phyloP scores from a whole-genome alignment of 2,329 filamentous ascomycete genomes.

The Pleoardoris graminearum region DNA sequence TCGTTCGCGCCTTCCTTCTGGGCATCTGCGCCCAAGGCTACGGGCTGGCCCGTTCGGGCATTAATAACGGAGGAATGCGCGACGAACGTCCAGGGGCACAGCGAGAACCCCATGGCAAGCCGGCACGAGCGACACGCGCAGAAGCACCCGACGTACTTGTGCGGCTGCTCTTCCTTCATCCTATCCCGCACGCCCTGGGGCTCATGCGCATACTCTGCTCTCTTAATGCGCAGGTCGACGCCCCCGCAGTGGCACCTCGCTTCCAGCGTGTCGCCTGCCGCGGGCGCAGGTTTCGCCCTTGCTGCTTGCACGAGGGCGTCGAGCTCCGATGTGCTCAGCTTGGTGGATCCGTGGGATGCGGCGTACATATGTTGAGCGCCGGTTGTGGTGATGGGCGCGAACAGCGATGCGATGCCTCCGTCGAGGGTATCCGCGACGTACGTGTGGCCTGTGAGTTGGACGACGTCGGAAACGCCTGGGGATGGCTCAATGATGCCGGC shows the following conservation, averaged over 20 bases:
- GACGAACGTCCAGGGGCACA: not conserved
- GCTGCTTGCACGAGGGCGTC: not conserved
- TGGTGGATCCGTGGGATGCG: not conserved
- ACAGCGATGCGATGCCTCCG: not conserved
- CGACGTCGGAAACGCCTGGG: not conserved
- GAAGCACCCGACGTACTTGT: slow-evolving; percentile 3
- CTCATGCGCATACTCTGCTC: not conserved
- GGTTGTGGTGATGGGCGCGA: not conserved
- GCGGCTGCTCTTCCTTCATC: not conserved
- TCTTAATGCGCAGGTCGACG: not conserved
- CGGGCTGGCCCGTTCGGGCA: not conserved
- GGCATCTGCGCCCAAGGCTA: not conserved
- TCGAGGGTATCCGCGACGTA: not conserved
- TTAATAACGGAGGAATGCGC: not conserved
- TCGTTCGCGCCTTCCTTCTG: not conserved
- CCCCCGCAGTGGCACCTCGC: slow-evolving; percentile 1
- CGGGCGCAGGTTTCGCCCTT: not conserved
- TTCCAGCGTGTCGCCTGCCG: not conserved
- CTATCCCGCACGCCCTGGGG: not conserved
- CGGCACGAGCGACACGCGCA: slow-evolving; percentile 2
- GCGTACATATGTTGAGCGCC: not conserved
- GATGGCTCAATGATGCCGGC: not conserved
- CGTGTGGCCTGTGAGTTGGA: not conserved
- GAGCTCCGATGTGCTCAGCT: not conserved
- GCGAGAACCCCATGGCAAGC: not conserved